These are phyloP conservation scores for Pinus tabuliformis DNA, from an alignment of 75 land plant genomes.

Conservation along the genomic window DNA sequence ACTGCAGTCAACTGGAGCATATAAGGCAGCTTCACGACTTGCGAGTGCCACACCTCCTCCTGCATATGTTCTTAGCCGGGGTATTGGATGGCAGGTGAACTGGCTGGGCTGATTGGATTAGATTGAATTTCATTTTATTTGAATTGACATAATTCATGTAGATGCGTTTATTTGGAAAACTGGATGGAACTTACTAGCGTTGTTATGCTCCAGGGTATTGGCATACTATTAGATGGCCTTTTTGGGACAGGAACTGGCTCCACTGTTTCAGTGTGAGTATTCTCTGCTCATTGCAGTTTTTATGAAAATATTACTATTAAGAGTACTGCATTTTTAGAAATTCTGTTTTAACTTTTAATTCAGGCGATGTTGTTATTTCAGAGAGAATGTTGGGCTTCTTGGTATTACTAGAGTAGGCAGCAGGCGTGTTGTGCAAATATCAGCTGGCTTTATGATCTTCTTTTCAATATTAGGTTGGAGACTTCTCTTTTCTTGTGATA, in stretches of 20 bases:
- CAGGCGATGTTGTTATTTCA: slow-evolving; percentile 22
- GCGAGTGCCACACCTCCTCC: slow-evolving; percentile 73
- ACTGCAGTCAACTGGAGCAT: slow-evolving; percentile 57
- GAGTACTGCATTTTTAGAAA: not conserved
- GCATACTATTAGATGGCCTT: slow-evolving; percentile 83
- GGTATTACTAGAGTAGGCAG: slow-evolving; percentile 90
- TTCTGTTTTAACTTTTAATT: not conserved
- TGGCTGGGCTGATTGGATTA: not conserved
- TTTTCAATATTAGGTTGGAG: slow-evolving; percentile 72
- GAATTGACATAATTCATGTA: not conserved
- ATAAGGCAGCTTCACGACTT: slow-evolving; percentile 50
- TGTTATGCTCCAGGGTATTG: slow-evolving; percentile 56
- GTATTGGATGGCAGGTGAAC: slow-evolving; percentile 65
- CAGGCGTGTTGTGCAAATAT: slow-evolving; percentile 78
- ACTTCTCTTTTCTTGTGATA: not conserved
- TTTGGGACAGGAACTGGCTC: slow-evolving; percentile 84
- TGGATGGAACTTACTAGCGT: not conserved
- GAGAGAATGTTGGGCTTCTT: slow-evolving; percentile 95
- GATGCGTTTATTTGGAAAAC: not conserved
- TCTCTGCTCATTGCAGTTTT: not conserved
- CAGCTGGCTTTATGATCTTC: slow-evolving; percentile 89
- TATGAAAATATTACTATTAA: not conserved
- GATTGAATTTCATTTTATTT: not conserved
- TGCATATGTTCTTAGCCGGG: slow-evolving; percentile 51
- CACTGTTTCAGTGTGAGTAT: slow-evolving; percentile 82